Evolutionary conservation across 306 rosid species (phyloP), one percentile per base, ranked within the genome.

Genomic region (Senna siamea): DNA sequence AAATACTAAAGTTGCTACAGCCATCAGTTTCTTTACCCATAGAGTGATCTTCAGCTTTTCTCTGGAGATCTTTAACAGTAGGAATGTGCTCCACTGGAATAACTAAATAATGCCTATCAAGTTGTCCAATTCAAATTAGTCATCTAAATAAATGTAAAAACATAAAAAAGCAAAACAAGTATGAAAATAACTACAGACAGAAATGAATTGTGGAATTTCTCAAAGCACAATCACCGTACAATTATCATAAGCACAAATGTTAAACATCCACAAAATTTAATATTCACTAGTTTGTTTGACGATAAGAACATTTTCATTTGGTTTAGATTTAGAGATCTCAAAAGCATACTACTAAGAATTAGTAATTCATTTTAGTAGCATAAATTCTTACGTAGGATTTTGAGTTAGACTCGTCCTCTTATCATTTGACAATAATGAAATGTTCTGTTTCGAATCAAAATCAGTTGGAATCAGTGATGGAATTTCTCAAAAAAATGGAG

Each of bases 41-140:
- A 75, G 87, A 70, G 78, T 80, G 72, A 74, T 91, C 90, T 80
- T 88, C 90, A 26, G 78, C 43, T 56, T 41, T 83, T 68, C 84
- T 83, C 35, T 74, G 83, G 72, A 88, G 90, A 83, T 88, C 78
- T 0, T 77, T 88, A 46, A 89, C 94, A 41, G 88, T 76, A 28
- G 92, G 84, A 81, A 89, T 85, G 73, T 91, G 97, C 57, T 79
- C 79, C 72, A 78, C 80, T 6, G 97, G 90, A 76, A 91, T 73
- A 65, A 88, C 92, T 64, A 91, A 88, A 92, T 87, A 91, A 85
- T 91, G 97, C 89, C 97, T 91, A 66, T 52, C 63, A 22, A 40
- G 30, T 57, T 73, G 14, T 34, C 58, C 38, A 48, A 43, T 34
- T 77, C 50, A 62, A 72, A 68, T 30, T 11, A 28, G 64, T 59